Conservation (phyloP, 805 yeast species). For the Zygoascus biomembranicola region DNA sequence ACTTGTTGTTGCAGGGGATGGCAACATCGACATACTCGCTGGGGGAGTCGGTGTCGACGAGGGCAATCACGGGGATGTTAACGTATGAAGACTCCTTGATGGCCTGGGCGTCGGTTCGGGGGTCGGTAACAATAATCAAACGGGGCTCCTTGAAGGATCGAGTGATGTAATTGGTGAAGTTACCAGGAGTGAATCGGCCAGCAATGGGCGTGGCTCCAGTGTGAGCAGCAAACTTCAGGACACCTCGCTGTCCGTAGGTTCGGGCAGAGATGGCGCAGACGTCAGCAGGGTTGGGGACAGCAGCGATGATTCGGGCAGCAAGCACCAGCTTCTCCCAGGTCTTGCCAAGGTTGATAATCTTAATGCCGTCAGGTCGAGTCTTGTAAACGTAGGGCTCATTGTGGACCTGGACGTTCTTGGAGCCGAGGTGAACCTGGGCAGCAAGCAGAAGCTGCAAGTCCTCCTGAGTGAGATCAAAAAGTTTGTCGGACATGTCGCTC, state of each 20-base stretch:
- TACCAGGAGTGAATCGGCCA: slow-evolving; percentile 99
- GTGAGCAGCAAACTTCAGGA: slow-evolving; percentile 98
- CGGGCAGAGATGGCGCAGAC: slow-evolving; percentile 98
- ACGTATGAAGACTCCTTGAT: slow-evolving; percentile 99
- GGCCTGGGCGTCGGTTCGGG: slow-evolving; percentile 99
- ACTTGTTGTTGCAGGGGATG: slow-evolving; percentile 99
- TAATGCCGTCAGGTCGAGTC: slow-evolving; percentile 99
- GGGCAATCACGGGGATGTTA: slow-evolving; percentile 99
- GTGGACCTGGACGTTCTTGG: slow-evolving; percentile 99
- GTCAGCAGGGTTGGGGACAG: slow-evolving; percentile 96
- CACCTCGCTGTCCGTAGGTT: slow-evolving; percentile 99
- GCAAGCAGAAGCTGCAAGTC: slow-evolving; percentile 99
- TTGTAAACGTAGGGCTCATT: slow-evolving; percentile 68
- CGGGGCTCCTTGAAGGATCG: slow-evolving; percentile 99
- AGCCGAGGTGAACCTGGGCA: slow-evolving; percentile 98
- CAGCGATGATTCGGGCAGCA: slow-evolving; percentile 99
- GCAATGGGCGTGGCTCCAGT: slow-evolving; percentile 99
- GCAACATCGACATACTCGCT: slow-evolving; percentile 98
- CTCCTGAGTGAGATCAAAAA: slow-evolving; percentile 72
- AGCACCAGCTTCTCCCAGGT: slow-evolving; percentile 99
- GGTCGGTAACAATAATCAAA: slow-evolving; percentile 97
- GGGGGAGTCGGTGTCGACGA: slow-evolving; percentile 98
- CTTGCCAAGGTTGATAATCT: slow-evolving; percentile 96
- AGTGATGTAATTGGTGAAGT: slow-evolving; percentile 99
- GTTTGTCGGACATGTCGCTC: slow-evolving; percentile 3